Conservation (phyloP, 257 asterid species). For the Orobanche coerulescens region DNA sequence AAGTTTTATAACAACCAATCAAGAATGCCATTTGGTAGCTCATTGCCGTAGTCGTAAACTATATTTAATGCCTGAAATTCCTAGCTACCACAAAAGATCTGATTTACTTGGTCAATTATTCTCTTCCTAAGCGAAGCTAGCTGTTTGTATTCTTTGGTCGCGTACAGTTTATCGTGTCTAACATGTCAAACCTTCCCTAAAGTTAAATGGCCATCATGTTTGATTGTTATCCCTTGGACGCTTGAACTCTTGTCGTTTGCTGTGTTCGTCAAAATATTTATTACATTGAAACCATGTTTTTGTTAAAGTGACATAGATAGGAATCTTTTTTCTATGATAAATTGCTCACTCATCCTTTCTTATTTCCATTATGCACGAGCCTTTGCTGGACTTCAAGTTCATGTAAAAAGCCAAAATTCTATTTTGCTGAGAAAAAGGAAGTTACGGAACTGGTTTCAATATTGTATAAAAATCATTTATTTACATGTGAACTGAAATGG, state of each 20-base stretch:
- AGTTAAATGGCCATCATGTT: background rate
- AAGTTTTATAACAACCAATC: constrained; percentile 6
- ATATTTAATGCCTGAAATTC: background rate
- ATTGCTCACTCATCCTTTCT: background rate
- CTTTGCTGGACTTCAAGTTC: background rate
- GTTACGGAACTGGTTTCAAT: background rate
- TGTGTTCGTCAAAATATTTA: background rate
- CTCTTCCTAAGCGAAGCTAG: constrained; percentile 1
- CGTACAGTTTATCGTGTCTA: background rate
- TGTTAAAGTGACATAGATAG: too few species aligned
- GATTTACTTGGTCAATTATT: constrained; percentile 7
- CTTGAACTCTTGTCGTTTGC: background rate
- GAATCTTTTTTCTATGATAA: background rate
- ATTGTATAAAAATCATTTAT: background rate
- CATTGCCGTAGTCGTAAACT: background rate
- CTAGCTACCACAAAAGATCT: background rate
- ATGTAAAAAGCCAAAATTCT: background rate
- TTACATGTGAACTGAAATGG: background rate
- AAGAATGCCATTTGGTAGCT: background rate
- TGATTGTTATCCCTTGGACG: background rate
- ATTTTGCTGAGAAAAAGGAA: background rate
- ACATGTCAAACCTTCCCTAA: background rate
- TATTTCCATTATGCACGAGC: background rate
- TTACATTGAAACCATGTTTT: background rate
- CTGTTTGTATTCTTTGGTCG: background rate